Base-by-base conservation (phyloP, 768 basidiomycete genomes). In the Tricholoma matsutake region DNA sequence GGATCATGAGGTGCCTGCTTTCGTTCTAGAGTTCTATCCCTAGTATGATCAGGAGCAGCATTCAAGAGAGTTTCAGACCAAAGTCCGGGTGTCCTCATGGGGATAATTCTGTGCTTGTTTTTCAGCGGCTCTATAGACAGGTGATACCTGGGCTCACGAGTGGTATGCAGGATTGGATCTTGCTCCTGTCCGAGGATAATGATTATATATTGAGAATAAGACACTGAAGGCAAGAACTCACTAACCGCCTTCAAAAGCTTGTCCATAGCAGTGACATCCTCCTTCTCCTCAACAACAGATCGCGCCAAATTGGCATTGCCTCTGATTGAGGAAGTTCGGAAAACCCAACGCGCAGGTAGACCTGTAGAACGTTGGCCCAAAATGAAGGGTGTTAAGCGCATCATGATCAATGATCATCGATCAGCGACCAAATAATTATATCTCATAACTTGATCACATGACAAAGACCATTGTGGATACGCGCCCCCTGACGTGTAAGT, bases 41-140 rank as follows among this genome's bases (percentile, higher is more conserved):
- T 61, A 29, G 68, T 57, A 16, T 63, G 54, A 25, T 65, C 61
- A 28, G 67, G 63, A 8, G 71, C 64, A n/a, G 78, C 71, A 51
- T 75, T 79, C 11, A 86, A 69, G 22, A 87, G 77, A 16, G 83
- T 75, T 65, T 88, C 84, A 0, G 85, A 82, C 87, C 87, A 89
- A 9, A 79, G 76, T 10, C 74, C 72, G 4, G 78, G 78, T 13
- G 78, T 79, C 64, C 86, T 76, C 71, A 83, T 68, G 1, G 86
- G 86, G 65, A 88, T 75, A n/a, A 83, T 69, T 53, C 86, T 88
- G 67, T 6, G 18, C 18, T 49, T 10, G 14, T 51, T 45, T 28
- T 47, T 52, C 32, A 35, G 59, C 41, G 49, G 29, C 52, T 57
- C 6, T 34, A 32, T 4, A n/a, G n/a, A 57, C 31, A 47, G 14